Evolutionary conservation across 805 yeast species (phyloP).

Genomic region (Dipodascopsis tothii): DNA sequence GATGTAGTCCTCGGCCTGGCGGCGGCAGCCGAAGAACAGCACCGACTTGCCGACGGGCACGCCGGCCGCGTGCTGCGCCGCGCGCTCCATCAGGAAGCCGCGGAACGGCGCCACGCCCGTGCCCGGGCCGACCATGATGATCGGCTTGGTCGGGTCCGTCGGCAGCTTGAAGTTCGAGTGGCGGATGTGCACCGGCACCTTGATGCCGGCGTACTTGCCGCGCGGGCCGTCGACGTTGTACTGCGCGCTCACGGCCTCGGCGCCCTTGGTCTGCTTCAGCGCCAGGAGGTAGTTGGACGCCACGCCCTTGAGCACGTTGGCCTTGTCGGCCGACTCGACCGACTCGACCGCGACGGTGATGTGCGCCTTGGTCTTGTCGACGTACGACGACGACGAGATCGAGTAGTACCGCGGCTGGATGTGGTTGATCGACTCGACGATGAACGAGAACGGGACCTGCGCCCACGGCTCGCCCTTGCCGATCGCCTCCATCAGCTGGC

Average conservation of each 20-base stretch:
- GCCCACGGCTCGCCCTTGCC: constrained; percentile 67
- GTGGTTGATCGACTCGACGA: constrained; percentile 72
- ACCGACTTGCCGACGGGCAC: constrained; percentile 61
- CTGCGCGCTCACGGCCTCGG: constrained; percentile 41
- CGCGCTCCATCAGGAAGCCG: constrained; percentile 86
- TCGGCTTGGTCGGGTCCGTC: constrained; percentile 69
- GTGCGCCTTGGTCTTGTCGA: constrained; percentile 67
- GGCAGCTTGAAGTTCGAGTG: constrained; percentile 94
- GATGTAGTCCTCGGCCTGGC: constrained; percentile 66
- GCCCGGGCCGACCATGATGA: constrained; percentile 94
- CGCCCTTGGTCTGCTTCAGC: constrained; percentile 40
- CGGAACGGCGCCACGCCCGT: constrained; percentile 98
- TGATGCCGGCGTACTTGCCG: constrained; percentile 38
- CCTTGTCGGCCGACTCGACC: constrained; percentile 30
- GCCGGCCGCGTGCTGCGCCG: constrained; percentile 44
- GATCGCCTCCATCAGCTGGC: constrained; percentile 59
- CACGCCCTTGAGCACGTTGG: constrained; percentile 64
- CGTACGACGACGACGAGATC: constrained; percentile 78
- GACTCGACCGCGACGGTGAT: constrained; percentile 87
- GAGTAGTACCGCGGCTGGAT: constrained; percentile 94
- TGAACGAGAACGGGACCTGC: constrained; percentile 70
- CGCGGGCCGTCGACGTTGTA: constrained; percentile 87
- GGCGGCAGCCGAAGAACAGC: constrained; percentile 84
- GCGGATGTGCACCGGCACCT: constrained; percentile 85
- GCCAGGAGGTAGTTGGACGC: constrained; percentile 80